These are phyloP conservation scores for Austroboletus novae-zelandiae DNA, from an alignment of 1,284 basidiomycete genomes.

Conservation along the genomic window DNA sequence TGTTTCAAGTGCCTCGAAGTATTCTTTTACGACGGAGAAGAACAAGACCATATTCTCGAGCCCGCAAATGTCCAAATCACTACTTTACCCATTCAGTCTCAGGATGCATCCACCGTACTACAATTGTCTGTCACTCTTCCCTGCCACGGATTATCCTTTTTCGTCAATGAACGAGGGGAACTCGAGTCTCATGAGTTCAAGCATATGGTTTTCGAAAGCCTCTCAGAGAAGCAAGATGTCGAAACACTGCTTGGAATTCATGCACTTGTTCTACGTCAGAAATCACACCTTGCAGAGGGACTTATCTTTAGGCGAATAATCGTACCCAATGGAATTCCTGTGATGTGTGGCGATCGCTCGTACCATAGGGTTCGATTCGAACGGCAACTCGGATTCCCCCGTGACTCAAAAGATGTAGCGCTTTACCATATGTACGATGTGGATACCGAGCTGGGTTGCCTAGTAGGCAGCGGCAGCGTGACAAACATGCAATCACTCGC, in stretches of 20 bases:
- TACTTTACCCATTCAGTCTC: not conserved
- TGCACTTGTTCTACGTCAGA: conserved; percentile 39
- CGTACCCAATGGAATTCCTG: conserved; percentile 18
- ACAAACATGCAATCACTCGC: conserved; percentile 38
- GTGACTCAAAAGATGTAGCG: not conserved
- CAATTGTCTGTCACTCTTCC: conserved; percentile 32
- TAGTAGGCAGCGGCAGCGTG: conserved; percentile 36
- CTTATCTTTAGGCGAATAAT: conserved; percentile 32
- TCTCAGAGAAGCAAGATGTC: no score
- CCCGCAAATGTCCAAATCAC: conserved; percentile 32
- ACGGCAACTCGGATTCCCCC: not conserved
- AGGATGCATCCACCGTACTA: not conserved
- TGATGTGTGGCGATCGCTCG: no score
- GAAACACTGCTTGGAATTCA: not conserved
- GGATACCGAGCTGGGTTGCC: conserved; percentile 38
- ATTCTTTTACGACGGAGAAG: no score
- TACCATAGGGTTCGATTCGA: not conserved
- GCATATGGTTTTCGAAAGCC: no score
- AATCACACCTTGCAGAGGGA: conserved; percentile 1
- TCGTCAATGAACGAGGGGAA: conserved; percentile 18
- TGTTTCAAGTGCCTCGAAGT: conserved; percentile 28
- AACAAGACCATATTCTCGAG: no score
- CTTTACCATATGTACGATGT: conserved; percentile 39
- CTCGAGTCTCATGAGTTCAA: conserved; percentile 25
- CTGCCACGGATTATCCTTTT: conserved; percentile 35